phyloP scores from a whole-genome alignment of 116 monocot species.

The Phalaenopsis hybrid region DNA sequence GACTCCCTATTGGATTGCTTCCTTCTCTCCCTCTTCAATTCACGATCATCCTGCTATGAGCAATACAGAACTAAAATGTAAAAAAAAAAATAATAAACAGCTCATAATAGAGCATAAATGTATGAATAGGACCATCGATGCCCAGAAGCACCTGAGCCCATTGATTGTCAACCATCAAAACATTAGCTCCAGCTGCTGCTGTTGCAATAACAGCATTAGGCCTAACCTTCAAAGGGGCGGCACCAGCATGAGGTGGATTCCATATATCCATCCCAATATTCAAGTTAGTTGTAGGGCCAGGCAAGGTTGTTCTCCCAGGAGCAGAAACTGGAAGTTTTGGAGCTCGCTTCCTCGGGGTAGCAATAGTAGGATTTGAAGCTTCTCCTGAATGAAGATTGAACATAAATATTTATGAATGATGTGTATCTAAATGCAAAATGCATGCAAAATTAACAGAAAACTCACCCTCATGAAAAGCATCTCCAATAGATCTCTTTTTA shows the following conservation, averaged over 20 bases:
- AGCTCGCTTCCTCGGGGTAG: constrained; percentile 23
- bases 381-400: constrained; percentile 6
- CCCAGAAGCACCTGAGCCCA: constrained; percentile 17
- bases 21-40: constrained; percentile 71
- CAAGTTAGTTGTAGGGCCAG: constrained; percentile 47
- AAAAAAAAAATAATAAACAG: not conserved
- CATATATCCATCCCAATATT: constrained; percentile 86
- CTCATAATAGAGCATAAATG: not conserved
- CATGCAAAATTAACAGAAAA: constrained; percentile 4
- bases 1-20: constrained; percentile 92
- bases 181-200: constrained; percentile 24
- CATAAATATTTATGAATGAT: not conserved
- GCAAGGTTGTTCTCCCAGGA: constrained; percentile 36
- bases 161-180: constrained; percentile 14
- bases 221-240: constrained; percentile 31
- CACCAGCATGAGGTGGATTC: constrained; percentile 42
- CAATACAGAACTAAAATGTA: not conserved
- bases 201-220: constrained; percentile 18
- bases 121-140: constrained; percentile 2
- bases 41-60: constrained; percentile 57
- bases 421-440: not conserved
- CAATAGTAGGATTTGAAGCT: constrained; percentile 6
- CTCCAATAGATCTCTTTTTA: constrained; percentile 11
- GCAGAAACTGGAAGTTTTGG: constrained; percentile 52
- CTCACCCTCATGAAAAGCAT: constrained; percentile 13